These are phyloP conservation scores for Mycena floridula DNA, from an alignment of 768 basidiomycete species.

Conservation along the genomic window DNA sequence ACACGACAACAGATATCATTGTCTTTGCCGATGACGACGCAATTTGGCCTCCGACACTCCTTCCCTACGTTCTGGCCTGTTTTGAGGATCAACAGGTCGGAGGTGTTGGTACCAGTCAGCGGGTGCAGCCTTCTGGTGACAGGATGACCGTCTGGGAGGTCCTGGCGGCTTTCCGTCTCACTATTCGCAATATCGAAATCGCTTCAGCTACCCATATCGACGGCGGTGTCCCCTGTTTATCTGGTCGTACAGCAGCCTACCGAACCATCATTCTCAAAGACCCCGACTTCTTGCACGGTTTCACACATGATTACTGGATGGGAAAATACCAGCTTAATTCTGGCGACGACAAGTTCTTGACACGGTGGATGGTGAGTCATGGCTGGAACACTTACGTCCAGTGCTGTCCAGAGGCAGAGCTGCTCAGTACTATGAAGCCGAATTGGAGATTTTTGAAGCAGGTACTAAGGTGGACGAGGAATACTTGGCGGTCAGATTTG, in stretches of 20 bases:
- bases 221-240: slow-evolving; percentile 87
- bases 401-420: slow-evolving; percentile 96
- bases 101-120: slow-evolving; percentile 89
- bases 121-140: slow-evolving; percentile 75
- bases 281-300: slow-evolving; percentile 89
- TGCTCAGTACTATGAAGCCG: no score
- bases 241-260: slow-evolving; percentile 90
- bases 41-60: no score
- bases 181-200: no score
- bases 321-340: no score
- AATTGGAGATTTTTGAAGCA: slow-evolving; percentile 77
- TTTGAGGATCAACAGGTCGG: no score
- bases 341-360: no score
- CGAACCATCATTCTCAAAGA: slow-evolving; percentile 93
- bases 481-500: no score
- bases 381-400: no score
- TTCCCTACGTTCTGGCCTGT: no score
- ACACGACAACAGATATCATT: no score
- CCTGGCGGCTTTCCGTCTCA: slow-evolving; percentile 85
- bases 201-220: slow-evolving; percentile 89
- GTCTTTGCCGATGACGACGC: no score
- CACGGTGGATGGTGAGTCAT: slow-evolving; percentile 94
- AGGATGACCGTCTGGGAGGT: slow-evolving; percentile 94
- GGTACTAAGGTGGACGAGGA: no score
- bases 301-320: slow-evolving; percentile 90